phyloP scores from a whole-genome alignment of 495 filamentous ascomycete genomes.

The Achaetomiella virescens region DNA sequence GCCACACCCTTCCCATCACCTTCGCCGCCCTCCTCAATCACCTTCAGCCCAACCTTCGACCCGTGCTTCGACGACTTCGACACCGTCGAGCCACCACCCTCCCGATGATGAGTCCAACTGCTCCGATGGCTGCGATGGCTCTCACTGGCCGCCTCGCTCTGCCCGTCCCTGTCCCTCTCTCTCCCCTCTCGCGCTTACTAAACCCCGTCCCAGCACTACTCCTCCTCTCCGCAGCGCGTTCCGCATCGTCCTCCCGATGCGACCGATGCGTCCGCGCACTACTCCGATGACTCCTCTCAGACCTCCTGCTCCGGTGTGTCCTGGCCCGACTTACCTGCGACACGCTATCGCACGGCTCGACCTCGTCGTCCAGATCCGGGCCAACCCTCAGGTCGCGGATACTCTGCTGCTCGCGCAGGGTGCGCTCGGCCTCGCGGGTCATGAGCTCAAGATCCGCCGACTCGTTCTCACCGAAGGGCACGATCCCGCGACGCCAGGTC shows the following conservation, averaged over 20 bases:
- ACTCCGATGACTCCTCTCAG: slow-evolving; percentile 21
- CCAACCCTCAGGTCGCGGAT: neutral
- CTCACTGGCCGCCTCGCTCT: slow-evolving; percentile 11
- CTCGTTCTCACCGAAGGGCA: slow-evolving; percentile 52
- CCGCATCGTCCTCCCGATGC: slow-evolving; percentile 21
- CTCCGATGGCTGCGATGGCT: slow-evolving; percentile 13
- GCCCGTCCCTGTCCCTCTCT: neutral
- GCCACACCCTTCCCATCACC: slow-evolving; percentile 25
- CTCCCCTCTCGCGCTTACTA: slow-evolving; percentile 30
- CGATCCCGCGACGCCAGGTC: slow-evolving; percentile 76
- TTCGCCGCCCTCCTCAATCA: slow-evolving; percentile 30
- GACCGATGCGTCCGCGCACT: slow-evolving; percentile 27
- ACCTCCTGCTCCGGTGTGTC: slow-evolving; percentile 16
- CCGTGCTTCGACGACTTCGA: slow-evolving; percentile 14
- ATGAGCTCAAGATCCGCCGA: slow-evolving; percentile 83
- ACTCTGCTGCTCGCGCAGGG: slow-evolving; percentile 36
- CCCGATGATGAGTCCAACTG: neutral
- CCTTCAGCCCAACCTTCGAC: slow-evolving; percentile 12
- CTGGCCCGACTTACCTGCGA: slow-evolving; percentile 18
- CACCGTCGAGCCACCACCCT: slow-evolving; percentile 4
- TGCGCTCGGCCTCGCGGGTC: slow-evolving; percentile 64
- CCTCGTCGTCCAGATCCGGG: slow-evolving; percentile 14
- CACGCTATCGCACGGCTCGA: slow-evolving; percentile 28
- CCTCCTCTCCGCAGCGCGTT: slow-evolving; percentile 25
- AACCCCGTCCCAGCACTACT: slow-evolving; percentile 26